Conservation (phyloP, 352 stramenopile species). For the Globisporangium irregulare region DNA sequence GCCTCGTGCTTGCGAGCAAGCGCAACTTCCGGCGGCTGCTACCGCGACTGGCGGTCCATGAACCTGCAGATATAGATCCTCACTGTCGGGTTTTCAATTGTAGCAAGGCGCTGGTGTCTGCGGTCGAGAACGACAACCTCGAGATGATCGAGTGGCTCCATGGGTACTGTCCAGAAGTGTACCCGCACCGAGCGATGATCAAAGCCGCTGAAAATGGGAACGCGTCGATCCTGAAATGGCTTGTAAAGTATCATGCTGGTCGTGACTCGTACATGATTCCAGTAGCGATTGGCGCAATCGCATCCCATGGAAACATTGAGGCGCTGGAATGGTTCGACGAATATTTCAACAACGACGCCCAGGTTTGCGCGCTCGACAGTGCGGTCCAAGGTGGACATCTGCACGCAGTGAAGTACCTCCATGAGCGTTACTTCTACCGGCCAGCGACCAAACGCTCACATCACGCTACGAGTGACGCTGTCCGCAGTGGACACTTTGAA, state of each 20-base stretch:
- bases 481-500: background rate
- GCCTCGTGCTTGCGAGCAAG: background rate
- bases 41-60: background rate
- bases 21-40: background rate
- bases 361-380: background rate
- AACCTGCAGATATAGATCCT: background rate
- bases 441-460: background rate
- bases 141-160: background rate
- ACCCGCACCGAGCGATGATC: background rate
- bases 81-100: background rate
- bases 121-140: background rate
- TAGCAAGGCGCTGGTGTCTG: background rate
- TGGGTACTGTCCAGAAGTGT: background rate
- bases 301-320: background rate
- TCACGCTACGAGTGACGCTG: background rate
- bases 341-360: background rate
- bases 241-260: background rate
- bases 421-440: background rate
- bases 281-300: background rate
- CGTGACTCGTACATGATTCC: background rate
- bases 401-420: background rate
- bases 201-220: background rate
- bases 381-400: background rate
- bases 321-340: background rate
- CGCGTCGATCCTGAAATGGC: background rate